These are phyloP conservation scores for Wakefieldia striispora DNA, from an alignment of 768 basidiomycete species.

Conservation along the genomic window DNA sequence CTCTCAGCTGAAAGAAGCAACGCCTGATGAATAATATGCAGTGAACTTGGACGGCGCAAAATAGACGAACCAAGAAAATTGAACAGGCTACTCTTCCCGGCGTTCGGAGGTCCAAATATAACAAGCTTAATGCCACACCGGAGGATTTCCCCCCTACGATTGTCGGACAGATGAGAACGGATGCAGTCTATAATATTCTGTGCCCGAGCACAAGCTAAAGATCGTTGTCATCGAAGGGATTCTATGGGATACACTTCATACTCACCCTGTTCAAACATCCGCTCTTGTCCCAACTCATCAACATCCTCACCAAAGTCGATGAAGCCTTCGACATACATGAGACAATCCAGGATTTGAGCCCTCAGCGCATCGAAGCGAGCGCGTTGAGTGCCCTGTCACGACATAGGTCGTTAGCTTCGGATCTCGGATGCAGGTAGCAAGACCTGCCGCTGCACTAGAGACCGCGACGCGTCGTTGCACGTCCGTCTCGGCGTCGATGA, in stretches of 20 bases:
- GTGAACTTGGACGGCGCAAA: background rate
- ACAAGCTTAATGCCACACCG: constrained; percentile 79
- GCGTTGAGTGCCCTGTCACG: constrained; percentile 58
- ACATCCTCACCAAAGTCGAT: constrained; percentile 90
- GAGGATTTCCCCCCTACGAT: constrained; percentile 77
- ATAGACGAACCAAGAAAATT: constrained; percentile 69
- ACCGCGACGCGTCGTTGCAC: constrained; percentile 73
- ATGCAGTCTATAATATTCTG: constrained; percentile 50
- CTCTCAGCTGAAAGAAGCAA: constrained; percentile 58
- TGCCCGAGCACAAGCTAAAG: constrained; percentile 53
- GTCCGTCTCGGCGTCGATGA: constrained; percentile 89
- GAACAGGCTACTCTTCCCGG: constrained; percentile 87
- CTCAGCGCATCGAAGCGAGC: constrained; percentile 64
- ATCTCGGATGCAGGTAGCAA: background rate
- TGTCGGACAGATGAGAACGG: constrained; percentile 59
- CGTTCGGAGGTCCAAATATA: constrained; percentile 92
- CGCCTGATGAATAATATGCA: background rate
- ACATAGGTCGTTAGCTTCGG: background rate
- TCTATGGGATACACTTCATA: background rate
- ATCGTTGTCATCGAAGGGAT: background rate
- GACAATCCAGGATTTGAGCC: constrained; percentile 62
- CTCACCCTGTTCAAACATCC: constrained; percentile 68
- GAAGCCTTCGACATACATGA: constrained; percentile 81
- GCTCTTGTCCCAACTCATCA: constrained; percentile 80
- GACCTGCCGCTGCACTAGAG: constrained; percentile 61